Conservation (phyloP, 192 early-diverging fungal species). For the Lunasporangiospora selenospora region DNA sequence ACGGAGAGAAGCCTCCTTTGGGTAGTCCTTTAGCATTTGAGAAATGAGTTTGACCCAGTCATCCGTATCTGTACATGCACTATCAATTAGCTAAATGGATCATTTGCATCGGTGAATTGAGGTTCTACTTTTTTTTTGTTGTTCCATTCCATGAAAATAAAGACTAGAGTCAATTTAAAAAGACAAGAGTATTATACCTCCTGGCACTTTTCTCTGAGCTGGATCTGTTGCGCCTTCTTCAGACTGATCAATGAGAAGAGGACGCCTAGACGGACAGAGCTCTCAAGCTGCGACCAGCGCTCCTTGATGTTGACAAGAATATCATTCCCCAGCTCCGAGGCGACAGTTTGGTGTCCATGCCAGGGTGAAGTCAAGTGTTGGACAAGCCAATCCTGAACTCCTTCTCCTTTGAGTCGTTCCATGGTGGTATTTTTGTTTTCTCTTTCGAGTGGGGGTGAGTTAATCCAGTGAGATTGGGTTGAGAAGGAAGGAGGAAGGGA, state of each 20-base stretch:
- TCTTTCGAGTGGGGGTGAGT: too few relatives aligned
- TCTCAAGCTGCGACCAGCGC: constrained; percentile 31
- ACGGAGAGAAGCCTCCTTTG: constrained; percentile 21
- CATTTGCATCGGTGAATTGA: too few relatives aligned
- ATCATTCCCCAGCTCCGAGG: constrained; percentile 28
- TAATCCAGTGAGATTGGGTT: too few relatives aligned
- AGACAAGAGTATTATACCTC: too few relatives aligned
- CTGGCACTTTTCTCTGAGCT: constrained; percentile 30
- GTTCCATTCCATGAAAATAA: too few relatives aligned
- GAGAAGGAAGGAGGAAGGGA: too few relatives aligned
- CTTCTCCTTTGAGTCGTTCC: constrained; percentile 43
- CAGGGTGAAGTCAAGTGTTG: constrained; percentile 36
- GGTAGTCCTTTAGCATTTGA: constrained; percentile 40
- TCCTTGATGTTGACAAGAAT: constrained; percentile 41
- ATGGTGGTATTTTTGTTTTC: too few relatives aligned
- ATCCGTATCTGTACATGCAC: constrained; percentile 29
- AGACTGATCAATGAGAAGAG: constrained; percentile 44
- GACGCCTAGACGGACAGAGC: constrained; percentile 30
- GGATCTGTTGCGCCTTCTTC: constrained; percentile 37
- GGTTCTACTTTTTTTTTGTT: too few relatives aligned
- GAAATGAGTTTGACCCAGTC: constrained; percentile 37
- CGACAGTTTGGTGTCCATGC: constrained; percentile 45
- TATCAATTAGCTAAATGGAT: constrained; percentile 33
- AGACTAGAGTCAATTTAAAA: too few relatives aligned
- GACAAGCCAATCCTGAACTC: constrained; percentile 33